A percentile compares a stretch with the other conserved stretches of the same genome.
These are phyloP conservation scores for Paramecium pentaurelia DNA, from an alignment of 73 alveolate species.

Conservation along the genomic window DNA sequence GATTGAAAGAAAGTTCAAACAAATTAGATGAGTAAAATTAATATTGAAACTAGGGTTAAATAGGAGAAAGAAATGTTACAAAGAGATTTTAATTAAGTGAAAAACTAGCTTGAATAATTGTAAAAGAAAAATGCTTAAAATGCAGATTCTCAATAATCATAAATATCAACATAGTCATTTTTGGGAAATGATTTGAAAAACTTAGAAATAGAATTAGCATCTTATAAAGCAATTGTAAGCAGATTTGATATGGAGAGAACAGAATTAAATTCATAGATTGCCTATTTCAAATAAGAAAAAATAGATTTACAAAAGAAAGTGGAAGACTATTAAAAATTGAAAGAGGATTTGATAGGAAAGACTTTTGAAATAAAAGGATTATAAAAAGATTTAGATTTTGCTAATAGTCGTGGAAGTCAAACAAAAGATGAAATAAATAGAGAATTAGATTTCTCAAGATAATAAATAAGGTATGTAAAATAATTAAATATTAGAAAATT, in stretches of 20 bases:
- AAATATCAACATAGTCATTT: neutral
- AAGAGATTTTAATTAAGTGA: no score
- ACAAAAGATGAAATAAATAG: neutral
- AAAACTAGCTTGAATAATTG: no score
- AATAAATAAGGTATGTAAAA: neutral
- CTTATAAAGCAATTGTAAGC: neutral
- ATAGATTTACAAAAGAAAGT: neutral
- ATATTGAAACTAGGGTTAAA: neutral
- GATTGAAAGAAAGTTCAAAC: neutral
- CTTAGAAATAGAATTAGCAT: neutral
- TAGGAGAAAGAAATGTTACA: no score
- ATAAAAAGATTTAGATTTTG: neutral
- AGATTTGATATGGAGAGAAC: neutral
- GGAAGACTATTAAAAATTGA: neutral
- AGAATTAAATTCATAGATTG: neutral
- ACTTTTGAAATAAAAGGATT: neutral
- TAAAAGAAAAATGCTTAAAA: neutral
- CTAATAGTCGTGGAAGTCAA: neutral
- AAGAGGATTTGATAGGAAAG: neutral
- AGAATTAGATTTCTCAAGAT: neutral
- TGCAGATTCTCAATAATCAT: neutral
- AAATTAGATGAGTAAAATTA: neutral
- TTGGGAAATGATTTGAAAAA: neutral
- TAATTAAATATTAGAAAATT: neutral
- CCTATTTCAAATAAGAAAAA: neutral